These are phyloP conservation scores for Senna tora DNA, from an alignment of 306 rosid genomes.

Conservation along the genomic window DNA sequence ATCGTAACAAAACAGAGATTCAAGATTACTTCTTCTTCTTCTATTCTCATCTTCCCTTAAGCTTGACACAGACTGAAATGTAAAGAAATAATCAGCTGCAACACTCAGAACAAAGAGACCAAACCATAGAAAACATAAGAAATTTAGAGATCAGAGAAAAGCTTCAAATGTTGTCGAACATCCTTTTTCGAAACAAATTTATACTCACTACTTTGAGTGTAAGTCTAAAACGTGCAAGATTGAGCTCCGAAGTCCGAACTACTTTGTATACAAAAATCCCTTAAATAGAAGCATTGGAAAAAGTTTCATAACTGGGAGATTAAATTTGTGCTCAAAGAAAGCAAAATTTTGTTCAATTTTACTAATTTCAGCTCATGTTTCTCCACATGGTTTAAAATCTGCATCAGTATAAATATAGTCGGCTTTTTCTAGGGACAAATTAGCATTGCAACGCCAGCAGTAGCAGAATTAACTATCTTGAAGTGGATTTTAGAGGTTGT, in stretches of 20 bases:
- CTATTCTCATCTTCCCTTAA: slow-evolving; percentile 57
- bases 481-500: neutral
- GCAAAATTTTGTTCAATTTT: neutral
- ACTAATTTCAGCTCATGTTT: neutral
- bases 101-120: slow-evolving; percentile 17
- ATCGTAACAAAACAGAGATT: slow-evolving; percentile 81
- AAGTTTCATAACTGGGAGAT: neutral
- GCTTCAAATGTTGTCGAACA: neutral
- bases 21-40: slow-evolving; percentile 61
- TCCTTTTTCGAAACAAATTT: neutral
- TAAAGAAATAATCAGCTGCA: slow-evolving; percentile 6
- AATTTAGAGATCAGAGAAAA: neutral
- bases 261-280: neutral
- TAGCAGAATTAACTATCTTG: neutral
- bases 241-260: neutral
- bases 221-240: neutral
- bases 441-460: neutral
- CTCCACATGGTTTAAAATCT: neutral
- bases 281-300: neutral
- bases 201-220: neutral
- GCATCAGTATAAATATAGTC: neutral
- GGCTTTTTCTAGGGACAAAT: slow-evolving; percentile 3
- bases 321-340: neutral
- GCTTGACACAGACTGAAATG: slow-evolving; percentile 57
- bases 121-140: slow-evolving; percentile 8